Evolutionary conservation across 2,329 filamentous ascomycete species (phyloP), one percentile per base, ranked within the genome.

Genomic region (Pseudocercospora eumusae): DNA sequence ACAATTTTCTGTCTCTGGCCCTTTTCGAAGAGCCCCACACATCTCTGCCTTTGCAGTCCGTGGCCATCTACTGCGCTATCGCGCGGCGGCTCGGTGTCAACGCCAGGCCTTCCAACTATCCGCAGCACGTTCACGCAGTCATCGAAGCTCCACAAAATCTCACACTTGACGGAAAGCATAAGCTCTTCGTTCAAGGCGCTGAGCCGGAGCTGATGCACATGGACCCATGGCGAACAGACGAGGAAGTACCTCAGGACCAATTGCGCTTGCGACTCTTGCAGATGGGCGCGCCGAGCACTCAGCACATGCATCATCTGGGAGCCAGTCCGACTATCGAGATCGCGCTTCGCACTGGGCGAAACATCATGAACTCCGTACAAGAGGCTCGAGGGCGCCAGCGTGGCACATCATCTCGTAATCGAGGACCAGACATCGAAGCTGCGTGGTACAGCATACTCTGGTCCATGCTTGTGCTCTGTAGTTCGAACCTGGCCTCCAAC

Each of bases 1-100:
- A 98, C 75, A 96, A 91, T 69, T 90, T 96, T 69, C 87, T 99
- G 60, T 92, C 92, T 9, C 82, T 96, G 64, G 91, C 90, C 3
- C 80, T 98, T 47, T 87, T 86, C 36, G 87, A 90, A 55, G 78
- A 84, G 6, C 82, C 84, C 0, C 92, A 96, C 70, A 87, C 90
- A 27, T 93, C 92, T 1, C 82, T 97, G 8, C 95, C 93, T 1
- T 82, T 97, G 56, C 89, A 97, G 64, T 95, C 92, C 1, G 89
- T 89, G 59, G 89, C 88, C 63, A 96, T 98, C 65, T 99, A 89
- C 76, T 95, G 90, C 71, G 88, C 87, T 61, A 75, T 98, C 15
- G 93, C 92, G 0, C 82, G 85, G 59, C 84, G 89, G 40, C 74
- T 97, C 11, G 90, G 89, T 1, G 76, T 99, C 52, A 83, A 88